Base-by-base conservation (phyloP, 345 rosid genomes). In the Salix udensis region DNA sequence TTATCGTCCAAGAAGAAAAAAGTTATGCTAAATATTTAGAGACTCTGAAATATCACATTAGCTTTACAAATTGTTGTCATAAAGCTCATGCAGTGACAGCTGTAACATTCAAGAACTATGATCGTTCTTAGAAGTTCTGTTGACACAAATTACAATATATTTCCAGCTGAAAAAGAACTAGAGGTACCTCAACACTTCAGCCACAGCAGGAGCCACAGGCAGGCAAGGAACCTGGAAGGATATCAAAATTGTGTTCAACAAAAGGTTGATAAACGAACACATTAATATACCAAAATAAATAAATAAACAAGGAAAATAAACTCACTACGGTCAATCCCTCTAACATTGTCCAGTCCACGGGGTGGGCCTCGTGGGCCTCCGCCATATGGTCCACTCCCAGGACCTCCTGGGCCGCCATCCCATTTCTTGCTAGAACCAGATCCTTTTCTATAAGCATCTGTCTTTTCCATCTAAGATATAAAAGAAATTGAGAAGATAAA, bases 161-260 rank as follows among this genome's bases (percentile, higher is more conserved):
- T 67, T n/a, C 60, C 19, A 61, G 48, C 78, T 11, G 24, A 9
- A 76, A 58, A 26, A 30, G 68, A 68, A 67, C 23, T 26, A 65
- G 13, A 46, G 3, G 39, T 23, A 19, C 11, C 65, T 24, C 21
- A 13, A 46, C 72, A 40, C 44, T 78, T 58, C 71, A 84, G 53
- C 88, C 87, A 74, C 92, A 91, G 89, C 94, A 91, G 44, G 96
- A 89, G 71, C 96, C 96, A 73, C 96, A 91, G 58, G 96, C 96
- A 42, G 96, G 96, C 4, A 91, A 71, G 55, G 93, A 84, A 85
- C 90, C 93, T 89, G 79, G 13, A 36, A 79, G 52, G 23, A 46
- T 10, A 42, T 19, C 68, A 31, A 70, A 40, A 36, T 62, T 62
- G 15, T 4, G 23, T 26, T 21, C 11, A 73, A 23, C 14, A 39